These are phyloP conservation scores for Phaeotremella fagi DNA, from an alignment of 768 basidiomycete genomes.

Conservation along the genomic window DNA sequence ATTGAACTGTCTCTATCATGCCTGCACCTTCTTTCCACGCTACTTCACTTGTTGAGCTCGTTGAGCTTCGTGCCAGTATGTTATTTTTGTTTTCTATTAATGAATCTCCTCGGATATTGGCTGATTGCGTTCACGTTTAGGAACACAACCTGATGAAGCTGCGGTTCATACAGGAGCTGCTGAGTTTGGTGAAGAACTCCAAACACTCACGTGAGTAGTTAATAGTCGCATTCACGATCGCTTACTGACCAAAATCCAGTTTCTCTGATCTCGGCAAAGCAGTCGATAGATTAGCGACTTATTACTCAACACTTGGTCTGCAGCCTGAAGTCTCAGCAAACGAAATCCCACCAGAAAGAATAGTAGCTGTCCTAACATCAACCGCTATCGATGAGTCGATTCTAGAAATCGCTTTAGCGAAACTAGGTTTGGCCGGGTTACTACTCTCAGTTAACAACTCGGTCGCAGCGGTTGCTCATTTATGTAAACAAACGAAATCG, in stretches of 20 bases:
- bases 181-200: constrained; percentile 43
- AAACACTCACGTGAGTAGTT: constrained; percentile 41
- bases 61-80: constrained; percentile 36
- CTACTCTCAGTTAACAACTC: constrained; percentile 55
- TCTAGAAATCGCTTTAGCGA: constrained; percentile 52
- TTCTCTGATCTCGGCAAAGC: constrained; percentile 25
- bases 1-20: constrained; percentile 20
- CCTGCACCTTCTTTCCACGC: constrained; percentile 37
- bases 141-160: constrained; percentile 29
- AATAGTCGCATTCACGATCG: not conserved
- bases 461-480: constrained; percentile 52
- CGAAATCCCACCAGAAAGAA: constrained; percentile 44
- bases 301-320: constrained; percentile 38
- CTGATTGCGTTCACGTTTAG: constrained; percentile 19
- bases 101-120: too few relatives aligned
- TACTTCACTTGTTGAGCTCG: constrained; percentile 35
- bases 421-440: constrained; percentile 50
- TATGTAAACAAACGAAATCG: constrained; percentile 50
- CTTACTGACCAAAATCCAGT: constrained; percentile 9
- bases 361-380: constrained; percentile 50
- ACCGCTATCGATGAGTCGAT: constrained; percentile 52
- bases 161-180: constrained; percentile 44
- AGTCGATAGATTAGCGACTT: constrained; percentile 31
- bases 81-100: not conserved
- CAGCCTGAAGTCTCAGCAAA: constrained; percentile 25